These are phyloP conservation scores for Xeromyces bisporus DNA, from an alignment of 495 filamentous ascomycete genomes.

Conservation along the genomic window DNA sequence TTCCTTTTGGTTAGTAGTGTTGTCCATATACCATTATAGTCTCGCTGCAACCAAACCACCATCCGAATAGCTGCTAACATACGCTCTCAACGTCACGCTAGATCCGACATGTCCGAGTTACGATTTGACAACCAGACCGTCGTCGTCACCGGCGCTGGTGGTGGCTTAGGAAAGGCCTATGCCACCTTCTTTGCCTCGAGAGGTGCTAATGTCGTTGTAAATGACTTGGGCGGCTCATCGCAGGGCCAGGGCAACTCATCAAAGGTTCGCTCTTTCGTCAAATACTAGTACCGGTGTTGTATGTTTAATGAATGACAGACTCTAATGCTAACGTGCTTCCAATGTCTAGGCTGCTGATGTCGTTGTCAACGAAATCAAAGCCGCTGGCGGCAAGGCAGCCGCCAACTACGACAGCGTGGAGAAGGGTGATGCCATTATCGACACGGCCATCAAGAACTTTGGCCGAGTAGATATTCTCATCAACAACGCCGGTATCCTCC, in stretches of 20 bases:
- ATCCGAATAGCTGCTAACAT: too few relatives aligned
- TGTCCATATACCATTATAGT: too few relatives aligned
- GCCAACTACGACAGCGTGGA: slow-evolving; percentile 98
- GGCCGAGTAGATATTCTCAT: slow-evolving; percentile 88
- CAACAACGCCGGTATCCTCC: slow-evolving; percentile 96
- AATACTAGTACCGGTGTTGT: background rate
- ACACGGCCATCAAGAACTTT: slow-evolving; percentile 83
- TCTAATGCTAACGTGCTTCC: slow-evolving; percentile 11
- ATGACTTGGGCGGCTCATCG: slow-evolving; percentile 88
- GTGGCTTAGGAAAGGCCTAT: slow-evolving; percentile 87
- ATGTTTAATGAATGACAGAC: background rate
- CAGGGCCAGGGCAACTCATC: slow-evolving; percentile 81
- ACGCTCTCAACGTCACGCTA: too few relatives aligned
- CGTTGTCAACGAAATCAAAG: slow-evolving; percentile 86
- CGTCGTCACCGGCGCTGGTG: slow-evolving; percentile 91
- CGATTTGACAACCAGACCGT: slow-evolving; percentile 93
- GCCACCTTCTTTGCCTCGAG: slow-evolving; percentile 79
- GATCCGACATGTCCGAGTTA: slow-evolving; percentile 52
- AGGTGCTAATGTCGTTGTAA: slow-evolving; percentile 93
- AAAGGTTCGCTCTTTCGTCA: slow-evolving; percentile 40
- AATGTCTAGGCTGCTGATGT: slow-evolving; percentile 66
- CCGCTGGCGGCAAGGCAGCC: slow-evolving; percentile 86
- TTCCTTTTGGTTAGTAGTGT: too few relatives aligned
- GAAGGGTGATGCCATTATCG: slow-evolving; percentile 87
- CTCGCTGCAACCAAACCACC: too few relatives aligned